Percentiles rank a stretch among this genome's conserved stretches.
Conservation (phyloP, 352 stramenopile genomes). For the Aphanomyces euteiches region DNA sequence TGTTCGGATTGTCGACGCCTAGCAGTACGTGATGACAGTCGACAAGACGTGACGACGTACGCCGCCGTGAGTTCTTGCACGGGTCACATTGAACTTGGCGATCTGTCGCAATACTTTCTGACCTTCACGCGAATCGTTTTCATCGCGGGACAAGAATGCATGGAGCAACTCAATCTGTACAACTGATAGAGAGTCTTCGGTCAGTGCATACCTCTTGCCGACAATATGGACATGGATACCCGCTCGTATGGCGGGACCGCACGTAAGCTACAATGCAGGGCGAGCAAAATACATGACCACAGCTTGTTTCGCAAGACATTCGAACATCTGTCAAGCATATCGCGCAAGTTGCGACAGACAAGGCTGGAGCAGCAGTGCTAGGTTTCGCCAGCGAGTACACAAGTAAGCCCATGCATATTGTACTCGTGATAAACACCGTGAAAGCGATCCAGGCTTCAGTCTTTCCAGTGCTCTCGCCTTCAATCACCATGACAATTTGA, state of each 20-base stretch:
- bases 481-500: not conserved
- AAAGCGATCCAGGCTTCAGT: too few species aligned
- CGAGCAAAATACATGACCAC: constrained; percentile 1
- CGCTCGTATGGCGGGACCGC: not conserved
- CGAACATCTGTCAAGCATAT: constrained; percentile 3
- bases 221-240: constrained; percentile 8
- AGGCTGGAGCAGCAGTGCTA: not conserved
- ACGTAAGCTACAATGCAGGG: not conserved
- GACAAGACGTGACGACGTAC: too few species aligned
- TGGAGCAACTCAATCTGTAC: constrained; percentile 10
- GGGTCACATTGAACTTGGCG: not conserved
- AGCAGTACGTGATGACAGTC: too few species aligned
- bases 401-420: not conserved
- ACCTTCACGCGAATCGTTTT: constrained; percentile 7
- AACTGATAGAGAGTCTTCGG: too few species aligned
- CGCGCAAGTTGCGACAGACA: not conserved
- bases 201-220: not conserved
- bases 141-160: not conserved
- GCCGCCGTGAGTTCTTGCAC: too few species aligned
- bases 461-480: not conserved
- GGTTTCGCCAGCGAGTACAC: not conserved
- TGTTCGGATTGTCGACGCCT: not conserved
- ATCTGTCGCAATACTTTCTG: not conserved
- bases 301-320: constrained; percentile 9
- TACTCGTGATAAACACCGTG: constrained; percentile 1